These are phyloP conservation scores for Phytophthora niederhauseri DNA, from an alignment of 352 stramenopile genomes.

Conservation along the genomic window DNA sequence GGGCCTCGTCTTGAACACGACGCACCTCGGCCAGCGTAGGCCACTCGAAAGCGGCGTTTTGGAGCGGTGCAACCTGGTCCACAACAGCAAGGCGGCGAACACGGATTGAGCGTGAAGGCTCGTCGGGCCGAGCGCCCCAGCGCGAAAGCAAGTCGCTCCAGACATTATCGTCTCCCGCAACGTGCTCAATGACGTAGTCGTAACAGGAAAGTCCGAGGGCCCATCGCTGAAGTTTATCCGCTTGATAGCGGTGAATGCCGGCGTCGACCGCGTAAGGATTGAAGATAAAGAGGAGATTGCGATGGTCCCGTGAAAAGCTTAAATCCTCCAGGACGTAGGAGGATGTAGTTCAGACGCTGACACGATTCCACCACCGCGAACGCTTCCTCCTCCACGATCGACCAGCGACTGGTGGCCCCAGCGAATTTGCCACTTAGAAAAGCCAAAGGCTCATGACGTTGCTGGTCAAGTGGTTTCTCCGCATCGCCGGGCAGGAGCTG, in stretches of 20 bases:
- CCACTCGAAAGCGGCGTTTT: not conserved
- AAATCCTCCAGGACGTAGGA: not conserved
- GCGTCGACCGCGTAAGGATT: constrained; percentile 2
- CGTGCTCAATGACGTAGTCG: not conserved
- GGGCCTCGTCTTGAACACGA: not conserved
- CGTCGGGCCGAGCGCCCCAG: not conserved
- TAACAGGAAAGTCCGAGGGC: not conserved
- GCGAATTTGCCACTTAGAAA: constrained; percentile 1
- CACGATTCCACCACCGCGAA: not conserved
- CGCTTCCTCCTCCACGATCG: not conserved
- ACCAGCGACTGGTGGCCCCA: not conserved
- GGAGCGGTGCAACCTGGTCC: not conserved
- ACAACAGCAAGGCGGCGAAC: not conserved
- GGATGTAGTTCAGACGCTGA: not conserved
- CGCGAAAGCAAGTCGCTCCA: not conserved
- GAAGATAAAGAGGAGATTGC: not conserved
- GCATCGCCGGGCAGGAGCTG: constrained; percentile 18
- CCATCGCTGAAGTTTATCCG: not conserved
- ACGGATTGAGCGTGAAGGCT: not conserved
- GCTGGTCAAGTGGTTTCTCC: not conserved
- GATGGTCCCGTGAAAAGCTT: not conserved
- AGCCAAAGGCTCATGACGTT: not conserved
- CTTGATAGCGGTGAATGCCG: not conserved
- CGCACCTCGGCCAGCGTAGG: not conserved
- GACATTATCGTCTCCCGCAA: not conserved